Evolutionary conservation across 169 alveolate genomes (phyloP).

Genomic region (Plasmodium cynomolgi): DNA sequence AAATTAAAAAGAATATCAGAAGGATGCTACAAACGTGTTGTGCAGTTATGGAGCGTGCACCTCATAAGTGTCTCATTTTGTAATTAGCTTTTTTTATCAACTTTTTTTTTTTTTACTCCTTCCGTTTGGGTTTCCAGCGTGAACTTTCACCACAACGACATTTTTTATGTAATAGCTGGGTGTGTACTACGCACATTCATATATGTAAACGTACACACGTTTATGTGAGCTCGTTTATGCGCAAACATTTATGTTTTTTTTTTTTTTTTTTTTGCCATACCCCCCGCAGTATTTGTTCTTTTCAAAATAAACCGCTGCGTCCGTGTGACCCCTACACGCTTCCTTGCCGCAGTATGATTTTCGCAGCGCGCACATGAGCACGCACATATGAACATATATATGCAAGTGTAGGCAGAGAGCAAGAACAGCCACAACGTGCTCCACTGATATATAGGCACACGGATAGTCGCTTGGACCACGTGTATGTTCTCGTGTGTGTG

Average conservation of each 20-base stretch:
- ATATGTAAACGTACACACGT: background rate
- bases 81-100: background rate
- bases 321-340: background rate
- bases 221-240: background rate
- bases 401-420: background rate
- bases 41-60: background rate
- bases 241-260: background rate
- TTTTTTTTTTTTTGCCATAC: background rate
- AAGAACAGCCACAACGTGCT: background rate
- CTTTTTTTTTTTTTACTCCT: background rate
- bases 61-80: background rate
- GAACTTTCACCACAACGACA: background rate
- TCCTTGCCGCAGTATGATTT: background rate
- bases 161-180: background rate
- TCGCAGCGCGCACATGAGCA: background rate
- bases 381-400: background rate
- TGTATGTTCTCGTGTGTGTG: background rate
- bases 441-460: background rate
- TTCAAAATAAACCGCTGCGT: background rate
- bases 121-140: background rate
- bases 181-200: background rate
- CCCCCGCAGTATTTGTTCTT: background rate
- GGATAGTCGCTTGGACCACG: background rate
- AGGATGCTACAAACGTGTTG: background rate
- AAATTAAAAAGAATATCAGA: background rate